phyloP scores from a whole-genome alignment of 768 basidiomycete species.

The Amanita muscaria region DNA sequence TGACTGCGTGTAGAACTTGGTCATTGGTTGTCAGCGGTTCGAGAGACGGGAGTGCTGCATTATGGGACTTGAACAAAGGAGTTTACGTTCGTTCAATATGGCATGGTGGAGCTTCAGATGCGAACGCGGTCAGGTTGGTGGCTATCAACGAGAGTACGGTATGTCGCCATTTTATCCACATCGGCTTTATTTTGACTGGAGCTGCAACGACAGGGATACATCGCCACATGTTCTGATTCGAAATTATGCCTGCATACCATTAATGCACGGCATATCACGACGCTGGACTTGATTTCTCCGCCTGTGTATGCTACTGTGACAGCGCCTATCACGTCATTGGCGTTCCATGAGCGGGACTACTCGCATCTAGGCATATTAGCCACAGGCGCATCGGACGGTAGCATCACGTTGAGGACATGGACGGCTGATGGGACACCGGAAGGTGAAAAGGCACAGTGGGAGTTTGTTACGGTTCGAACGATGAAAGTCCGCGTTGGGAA shows the following conservation, averaged over 20 bases:
- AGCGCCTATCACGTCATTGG: conserved; percentile 61
- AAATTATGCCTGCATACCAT: conserved; percentile 77
- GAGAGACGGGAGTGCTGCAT: conserved; percentile 73
- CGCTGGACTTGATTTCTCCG: conserved; percentile 47
- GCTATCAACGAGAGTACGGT: conserved; percentile 86
- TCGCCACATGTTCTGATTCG: conserved; percentile 71
- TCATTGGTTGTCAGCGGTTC: conserved; percentile 78
- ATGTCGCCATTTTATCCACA: conserved; percentile 23
- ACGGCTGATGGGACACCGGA: conserved; percentile 64
- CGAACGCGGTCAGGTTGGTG: conserved; percentile 50
- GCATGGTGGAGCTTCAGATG: conserved; percentile 41
- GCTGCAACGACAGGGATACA: conserved; percentile 59
- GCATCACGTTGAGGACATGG: conserved; percentile 79
- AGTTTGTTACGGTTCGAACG: conserved; percentile 59
- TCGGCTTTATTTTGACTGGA: too few relatives aligned
- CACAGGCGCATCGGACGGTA: conserved; percentile 67
- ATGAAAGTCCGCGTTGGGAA: conserved; percentile 46
- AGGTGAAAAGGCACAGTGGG: conserved; percentile 64
- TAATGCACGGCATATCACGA: conserved; percentile 73
- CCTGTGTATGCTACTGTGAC: conserved; percentile 35
- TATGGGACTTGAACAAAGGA: conserved; percentile 88
- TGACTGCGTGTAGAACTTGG: conserved; percentile 76
- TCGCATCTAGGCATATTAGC: conserved; percentile 72
- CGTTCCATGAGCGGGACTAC: conserved; percentile 88
- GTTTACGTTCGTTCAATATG: conserved; percentile 75